These are phyloP conservation scores for Paramecium bursaria DNA, from an alignment of 73 alveolate species.

Conservation along the genomic window DNA sequence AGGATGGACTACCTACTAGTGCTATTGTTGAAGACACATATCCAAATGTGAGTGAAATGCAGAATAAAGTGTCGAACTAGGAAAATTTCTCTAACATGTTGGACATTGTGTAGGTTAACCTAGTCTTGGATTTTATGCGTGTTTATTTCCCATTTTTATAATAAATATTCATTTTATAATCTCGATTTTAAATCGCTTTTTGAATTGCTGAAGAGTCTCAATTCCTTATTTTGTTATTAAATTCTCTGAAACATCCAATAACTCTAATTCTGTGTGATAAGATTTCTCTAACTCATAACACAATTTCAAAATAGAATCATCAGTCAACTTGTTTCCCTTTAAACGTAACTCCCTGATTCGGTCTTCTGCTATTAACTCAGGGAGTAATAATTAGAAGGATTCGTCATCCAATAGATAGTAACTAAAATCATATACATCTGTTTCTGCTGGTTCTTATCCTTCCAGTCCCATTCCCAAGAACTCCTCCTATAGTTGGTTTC, in stretches of 20 bases:
- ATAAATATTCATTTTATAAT: no score
- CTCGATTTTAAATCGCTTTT: background rate
- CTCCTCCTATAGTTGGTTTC: slow-evolving; percentile 27
- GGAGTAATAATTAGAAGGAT: background rate
- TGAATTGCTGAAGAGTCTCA: background rate
- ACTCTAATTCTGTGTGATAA: slow-evolving; percentile 34
- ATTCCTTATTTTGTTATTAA: slow-evolving; percentile 3
- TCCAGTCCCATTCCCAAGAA: slow-evolving; percentile 16
- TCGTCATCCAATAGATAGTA: slow-evolving; percentile 20
- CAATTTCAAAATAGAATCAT: slow-evolving; percentile 10
- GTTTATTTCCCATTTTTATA: no score
- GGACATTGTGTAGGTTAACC: slow-evolving; percentile 32
- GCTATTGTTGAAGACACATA: slow-evolving; percentile 14
- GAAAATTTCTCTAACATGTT: slow-evolving; percentile 37
- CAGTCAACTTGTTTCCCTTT: slow-evolving; percentile 3
- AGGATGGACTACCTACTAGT: background rate
- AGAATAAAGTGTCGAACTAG: slow-evolving; percentile 2
- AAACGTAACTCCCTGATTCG: background rate
- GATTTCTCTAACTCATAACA: slow-evolving; percentile 51
- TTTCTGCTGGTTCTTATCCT: no score
- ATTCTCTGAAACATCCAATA: slow-evolving; percentile 18
- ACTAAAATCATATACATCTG: slow-evolving; percentile 38
- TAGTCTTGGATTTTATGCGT: slow-evolving; percentile 38
- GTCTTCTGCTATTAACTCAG: slow-evolving; percentile 21
- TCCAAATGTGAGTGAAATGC: slow-evolving; percentile 22